These are phyloP conservation scores for Stephania japonica DNA, from an alignment of 164 flowering plant genomes.

Conservation along the genomic window DNA sequence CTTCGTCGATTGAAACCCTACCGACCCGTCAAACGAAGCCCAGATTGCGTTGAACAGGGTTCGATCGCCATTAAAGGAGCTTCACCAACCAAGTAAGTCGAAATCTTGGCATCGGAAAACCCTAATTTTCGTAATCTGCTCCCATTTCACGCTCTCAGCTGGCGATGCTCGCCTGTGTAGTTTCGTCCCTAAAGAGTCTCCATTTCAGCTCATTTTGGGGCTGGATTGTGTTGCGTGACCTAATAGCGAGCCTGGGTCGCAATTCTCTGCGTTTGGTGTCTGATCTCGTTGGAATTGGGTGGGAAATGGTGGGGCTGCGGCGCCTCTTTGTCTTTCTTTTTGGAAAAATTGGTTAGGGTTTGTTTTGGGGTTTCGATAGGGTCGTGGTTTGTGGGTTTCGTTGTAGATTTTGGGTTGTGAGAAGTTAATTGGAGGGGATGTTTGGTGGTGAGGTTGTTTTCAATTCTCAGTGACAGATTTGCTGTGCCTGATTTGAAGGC, in stretches of 20 bases:
- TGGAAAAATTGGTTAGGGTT: neutral
- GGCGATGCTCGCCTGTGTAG: neutral
- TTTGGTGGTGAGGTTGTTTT: neutral
- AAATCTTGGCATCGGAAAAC: neutral
- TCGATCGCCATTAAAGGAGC: slow-evolving; percentile 11
- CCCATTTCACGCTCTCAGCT: neutral
- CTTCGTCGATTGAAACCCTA: slow-evolving; percentile 9
- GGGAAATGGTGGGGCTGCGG: neutral
- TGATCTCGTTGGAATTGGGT: slow-evolving; percentile 9
- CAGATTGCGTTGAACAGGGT: neutral
- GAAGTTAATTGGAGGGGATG: neutral
- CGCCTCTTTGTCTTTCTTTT: neutral
- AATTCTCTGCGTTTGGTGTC: neutral
- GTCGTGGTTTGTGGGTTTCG: neutral
- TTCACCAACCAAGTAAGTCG: slow-evolving; percentile 9
- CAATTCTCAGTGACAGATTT: neutral
- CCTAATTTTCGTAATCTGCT: slow-evolving; percentile 1
- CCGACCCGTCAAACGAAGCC: neutral
- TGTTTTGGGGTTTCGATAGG: neutral
- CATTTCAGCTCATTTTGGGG: slow-evolving; percentile 1
- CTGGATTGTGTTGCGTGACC: neutral
- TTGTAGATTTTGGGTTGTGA: neutral
- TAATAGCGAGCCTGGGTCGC: neutral
- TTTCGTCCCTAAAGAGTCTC: neutral
- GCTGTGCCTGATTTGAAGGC: neutral